Conservation (phyloP, 179 eudicot genomes). For the Silene noctiflora region DNA sequence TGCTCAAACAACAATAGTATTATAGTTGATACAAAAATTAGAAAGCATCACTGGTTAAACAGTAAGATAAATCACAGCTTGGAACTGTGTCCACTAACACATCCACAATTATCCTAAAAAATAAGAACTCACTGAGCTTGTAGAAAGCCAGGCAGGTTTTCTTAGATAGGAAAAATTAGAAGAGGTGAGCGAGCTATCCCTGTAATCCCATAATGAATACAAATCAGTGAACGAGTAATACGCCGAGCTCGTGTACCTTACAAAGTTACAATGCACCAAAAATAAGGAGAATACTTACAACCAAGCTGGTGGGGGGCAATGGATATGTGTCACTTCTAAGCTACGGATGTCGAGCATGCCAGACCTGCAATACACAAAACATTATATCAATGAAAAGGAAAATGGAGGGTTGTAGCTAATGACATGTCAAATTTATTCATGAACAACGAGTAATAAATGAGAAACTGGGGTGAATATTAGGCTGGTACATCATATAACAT, state of each 20-base stretch:
- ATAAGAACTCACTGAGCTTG: constrained; percentile 50
- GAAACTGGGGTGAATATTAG: background rate
- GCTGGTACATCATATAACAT: background rate
- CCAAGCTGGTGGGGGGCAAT: constrained; percentile 99
- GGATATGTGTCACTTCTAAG: constrained; percentile 80
- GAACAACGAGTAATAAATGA: constrained; percentile 2
- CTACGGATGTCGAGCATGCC: constrained; percentile 67
- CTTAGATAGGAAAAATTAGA: constrained; percentile 41
- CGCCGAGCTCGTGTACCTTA: background rate
- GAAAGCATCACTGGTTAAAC: background rate
- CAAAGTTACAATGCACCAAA: constrained; percentile 5
- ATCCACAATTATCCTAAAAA: constrained; percentile 6
- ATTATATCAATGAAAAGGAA: background rate
- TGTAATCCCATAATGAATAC: constrained; percentile 26
- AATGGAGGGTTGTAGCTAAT: background rate
- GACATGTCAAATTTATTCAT: background rate
- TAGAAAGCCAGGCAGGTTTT: constrained; percentile 77
- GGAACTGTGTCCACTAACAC: background rate
- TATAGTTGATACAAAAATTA: background rate
- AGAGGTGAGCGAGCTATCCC: constrained; percentile 42
- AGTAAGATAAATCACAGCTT: background rate
- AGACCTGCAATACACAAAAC: constrained; percentile 54
- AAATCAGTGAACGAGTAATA: constrained; percentile 3
- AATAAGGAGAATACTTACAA: constrained; percentile 53
- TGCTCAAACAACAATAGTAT: constrained; percentile 25